A percentile compares a stretch with the other conserved stretches of the same genome.
These are phyloP conservation scores for Schizochytrium sp. DNA, from an alignment of 108 stramenopile genomes.

Conservation along the genomic window DNA sequence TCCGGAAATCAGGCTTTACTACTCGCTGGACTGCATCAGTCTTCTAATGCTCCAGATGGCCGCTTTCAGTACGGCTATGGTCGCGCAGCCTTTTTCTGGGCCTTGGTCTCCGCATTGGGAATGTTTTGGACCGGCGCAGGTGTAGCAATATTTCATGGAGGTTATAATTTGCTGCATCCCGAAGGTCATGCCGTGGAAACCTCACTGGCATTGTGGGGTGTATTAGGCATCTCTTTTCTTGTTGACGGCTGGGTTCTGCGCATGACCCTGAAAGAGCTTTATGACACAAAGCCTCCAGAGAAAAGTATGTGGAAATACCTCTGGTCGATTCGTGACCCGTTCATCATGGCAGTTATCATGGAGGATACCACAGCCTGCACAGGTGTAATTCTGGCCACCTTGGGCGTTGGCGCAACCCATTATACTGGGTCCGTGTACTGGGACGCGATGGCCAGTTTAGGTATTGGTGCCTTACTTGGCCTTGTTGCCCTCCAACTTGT, in stretches of 20 bases:
- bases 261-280: conserved; percentile 50
- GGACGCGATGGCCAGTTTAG: conserved; percentile 91
- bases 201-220: conserved; percentile 68
- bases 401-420: conserved; percentile 88
- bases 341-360: conserved; percentile 90
- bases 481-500: conserved; percentile 86
- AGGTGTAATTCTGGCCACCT: conserved; percentile 91
- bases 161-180: neutral
- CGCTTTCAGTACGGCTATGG: conserved; percentile 92
- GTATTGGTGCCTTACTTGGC: conserved; percentile 87
- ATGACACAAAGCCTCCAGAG: conserved; percentile 34
- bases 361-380: conserved; percentile 96
- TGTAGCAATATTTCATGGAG: conserved; percentile 67
- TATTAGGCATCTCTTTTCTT: conserved; percentile 68
- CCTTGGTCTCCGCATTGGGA: conserved; percentile 76
- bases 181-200: conserved; percentile 50
- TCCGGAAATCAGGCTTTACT: conserved; percentile 92
- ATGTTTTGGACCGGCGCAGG: conserved; percentile 77
- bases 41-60: conserved; percentile 82
- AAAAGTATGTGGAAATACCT: conserved; percentile 45
- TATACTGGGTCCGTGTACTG: conserved; percentile 83
- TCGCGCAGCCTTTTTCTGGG: conserved; percentile 91
- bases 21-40: conserved; percentile 84
- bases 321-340: conserved; percentile 88
- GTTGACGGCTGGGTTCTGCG: conserved; percentile 69